Conservation (phyloP, 305 asterid species). For the Fraxinus nigra region DNA sequence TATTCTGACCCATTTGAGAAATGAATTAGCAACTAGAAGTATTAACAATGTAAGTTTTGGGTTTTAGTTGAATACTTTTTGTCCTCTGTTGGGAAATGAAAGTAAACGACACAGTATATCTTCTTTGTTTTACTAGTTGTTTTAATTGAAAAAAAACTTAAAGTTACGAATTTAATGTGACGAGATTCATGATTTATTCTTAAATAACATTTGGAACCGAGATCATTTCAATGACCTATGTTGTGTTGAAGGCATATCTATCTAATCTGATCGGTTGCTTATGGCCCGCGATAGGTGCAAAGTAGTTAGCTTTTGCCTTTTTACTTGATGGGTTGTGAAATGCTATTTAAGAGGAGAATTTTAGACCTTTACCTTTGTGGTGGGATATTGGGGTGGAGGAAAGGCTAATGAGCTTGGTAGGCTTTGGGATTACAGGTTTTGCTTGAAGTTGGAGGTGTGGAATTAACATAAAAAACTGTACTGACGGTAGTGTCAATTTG, state of each 20-base stretch:
- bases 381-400: background rate
- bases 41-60: background rate
- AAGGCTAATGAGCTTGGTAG: background rate
- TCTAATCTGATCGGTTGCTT: no score
- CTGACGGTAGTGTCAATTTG: background rate
- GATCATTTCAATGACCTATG: no score
- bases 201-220: background rate
- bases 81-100: background rate
- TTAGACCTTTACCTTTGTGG: background rate
- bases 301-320: background rate
- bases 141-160: background rate
- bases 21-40: background rate
- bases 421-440: background rate
- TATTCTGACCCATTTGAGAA: background rate
- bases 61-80: background rate
- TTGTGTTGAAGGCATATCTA: no score
- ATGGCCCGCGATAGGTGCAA: background rate
- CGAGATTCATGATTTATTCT: background rate
- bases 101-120: background rate
- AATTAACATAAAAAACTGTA: background rate
- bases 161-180: background rate
- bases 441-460: background rate
- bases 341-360: background rate
- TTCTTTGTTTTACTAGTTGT: background rate
- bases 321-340: background rate